These are phyloP conservation scores for Pseudozyma hubeiensis DNA, from an alignment of 1,284 basidiomycete species.

Conservation along the genomic window DNA sequence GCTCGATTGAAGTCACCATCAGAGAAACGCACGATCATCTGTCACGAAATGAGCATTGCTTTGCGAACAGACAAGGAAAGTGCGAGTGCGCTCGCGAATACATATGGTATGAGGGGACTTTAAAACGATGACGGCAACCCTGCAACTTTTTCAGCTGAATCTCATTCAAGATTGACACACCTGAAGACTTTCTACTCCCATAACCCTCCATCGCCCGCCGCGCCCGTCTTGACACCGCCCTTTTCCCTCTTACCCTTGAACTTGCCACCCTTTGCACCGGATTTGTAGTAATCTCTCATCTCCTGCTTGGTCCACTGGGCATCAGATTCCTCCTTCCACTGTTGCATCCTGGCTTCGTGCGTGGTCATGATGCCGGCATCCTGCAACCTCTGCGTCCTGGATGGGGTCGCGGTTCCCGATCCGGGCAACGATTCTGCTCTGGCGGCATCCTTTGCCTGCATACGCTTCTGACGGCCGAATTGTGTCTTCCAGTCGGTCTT, in stretches of 20 bases:
- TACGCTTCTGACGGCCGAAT: constrained; percentile 40
- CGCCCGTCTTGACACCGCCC: constrained; percentile 57
- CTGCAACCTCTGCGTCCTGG: constrained; percentile 52
- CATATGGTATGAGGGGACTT: no score
- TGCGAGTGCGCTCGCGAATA: no score
- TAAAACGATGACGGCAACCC: not conserved
- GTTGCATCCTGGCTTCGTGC: constrained; percentile 49
- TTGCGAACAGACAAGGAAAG: no score
- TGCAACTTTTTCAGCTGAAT: not conserved
- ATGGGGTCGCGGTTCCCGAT: constrained; percentile 46
- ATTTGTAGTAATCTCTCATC: constrained; percentile 62
- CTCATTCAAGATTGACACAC: not conserved
- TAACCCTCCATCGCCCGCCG: constrained; percentile 51
- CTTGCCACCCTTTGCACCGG: constrained; percentile 59
- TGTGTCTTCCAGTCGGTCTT: constrained; percentile 62
- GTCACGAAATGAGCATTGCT: no score
- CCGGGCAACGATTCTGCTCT: constrained; percentile 38
- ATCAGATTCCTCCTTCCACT: constrained; percentile 55
- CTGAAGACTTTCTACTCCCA: constrained; percentile 43
- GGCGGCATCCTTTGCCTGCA: constrained; percentile 49
- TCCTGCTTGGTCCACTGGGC: constrained; percentile 51
- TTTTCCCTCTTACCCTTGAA: constrained; percentile 61
- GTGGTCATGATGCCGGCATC: constrained; percentile 55
- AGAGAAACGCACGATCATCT: no score
- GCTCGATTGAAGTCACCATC: no score